Base-by-base conservation (phyloP, 352 stramenopile species). In the Aphanomyces astaci region DNA sequence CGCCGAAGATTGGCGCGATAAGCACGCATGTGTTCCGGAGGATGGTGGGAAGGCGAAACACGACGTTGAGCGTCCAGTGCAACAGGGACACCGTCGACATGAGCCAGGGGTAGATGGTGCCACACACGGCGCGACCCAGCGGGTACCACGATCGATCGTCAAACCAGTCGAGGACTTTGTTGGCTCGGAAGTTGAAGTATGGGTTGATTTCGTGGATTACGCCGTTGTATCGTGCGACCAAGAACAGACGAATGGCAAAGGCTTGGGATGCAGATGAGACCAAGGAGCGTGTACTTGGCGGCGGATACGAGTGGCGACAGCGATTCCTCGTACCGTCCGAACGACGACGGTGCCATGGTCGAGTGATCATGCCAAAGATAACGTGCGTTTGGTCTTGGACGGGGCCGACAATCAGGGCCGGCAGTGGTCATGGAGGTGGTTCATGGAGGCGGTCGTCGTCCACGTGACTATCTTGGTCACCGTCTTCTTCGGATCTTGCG, bases 101-200 rank as follows among this genome's bases (percentile, higher is more conserved):
- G 53, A 97, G 78, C 0, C 90, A 90, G 0, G 92, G 92, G 79
- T 98, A 98, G 77, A 97, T 96, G 22, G 92, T 98, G 17, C 88
- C 89, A 27, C 92, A 92, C 52, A 98, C 95, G 73, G 93, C 96
- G 32, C 92, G 86, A 0, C 92, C 92, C 3, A 98, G 75, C 17
- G 92, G 92, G 76, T 98, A 98, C 92, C 92, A 98, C 25, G 84
- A 79, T 70, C 84, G 93, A 78, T 98, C 91, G 74, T 99, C 97
- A 72, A 99, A 99, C 97, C 97, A 99, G 64, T 97, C 82, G 52
- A 98, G 84, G 79, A 99, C 98, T 79, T 99, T 98, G 51, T 96
- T 99, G 10, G 96, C 97, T 33, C 97, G 89, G 85, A 95, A 99
- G 78, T 99, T 99, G 78, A 99, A 99, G 75, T 98, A 99, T 32